Conservation (phyloP, 495 filamentous ascomycete species). For the Massariosphaeria phaeospora region DNA sequence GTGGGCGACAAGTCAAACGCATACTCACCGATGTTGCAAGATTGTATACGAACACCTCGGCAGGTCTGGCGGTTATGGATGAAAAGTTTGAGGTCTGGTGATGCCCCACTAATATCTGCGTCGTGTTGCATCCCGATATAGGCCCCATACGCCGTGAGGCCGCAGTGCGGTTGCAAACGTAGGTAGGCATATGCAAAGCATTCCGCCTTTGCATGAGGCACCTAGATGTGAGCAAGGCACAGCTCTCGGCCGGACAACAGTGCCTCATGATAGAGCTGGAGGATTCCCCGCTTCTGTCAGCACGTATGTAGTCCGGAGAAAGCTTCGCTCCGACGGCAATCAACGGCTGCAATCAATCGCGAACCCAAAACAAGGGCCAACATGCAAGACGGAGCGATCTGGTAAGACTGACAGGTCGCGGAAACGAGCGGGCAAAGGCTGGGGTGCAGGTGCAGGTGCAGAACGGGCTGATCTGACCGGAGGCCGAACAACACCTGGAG, state of each 20-base stretch:
- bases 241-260: slow-evolving; percentile 10
- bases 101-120: not conserved
- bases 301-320: slow-evolving; percentile 8
- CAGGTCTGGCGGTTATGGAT: slow-evolving; percentile 8
- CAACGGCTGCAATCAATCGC: slow-evolving; percentile 5
- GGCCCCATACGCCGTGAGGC: slow-evolving; percentile 8
- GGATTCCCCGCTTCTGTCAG: slow-evolving; percentile 21
- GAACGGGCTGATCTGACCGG: too few relatives aligned
- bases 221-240: not conserved
- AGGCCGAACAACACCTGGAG: too few relatives aligned
- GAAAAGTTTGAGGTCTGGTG: slow-evolving; percentile 10
- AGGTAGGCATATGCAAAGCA: slow-evolving; percentile 22
- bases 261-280: not conserved
- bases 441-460: not conserved
- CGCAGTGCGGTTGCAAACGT: slow-evolving; percentile 1
- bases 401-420: not conserved
- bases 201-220: slow-evolving; percentile 11
- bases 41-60: not conserved
- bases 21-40: slow-evolving; percentile 13
- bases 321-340: not conserved
- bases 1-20: slow-evolving; percentile 3
- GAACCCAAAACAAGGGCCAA: slow-evolving; percentile 2
- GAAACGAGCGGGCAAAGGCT: not conserved
- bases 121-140: slow-evolving; percentile 14
- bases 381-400: slow-evolving; percentile 13